phyloP scores from a whole-genome alignment of 2,329 filamentous ascomycete genomes.

The Stachybotrys echinatus region DNA sequence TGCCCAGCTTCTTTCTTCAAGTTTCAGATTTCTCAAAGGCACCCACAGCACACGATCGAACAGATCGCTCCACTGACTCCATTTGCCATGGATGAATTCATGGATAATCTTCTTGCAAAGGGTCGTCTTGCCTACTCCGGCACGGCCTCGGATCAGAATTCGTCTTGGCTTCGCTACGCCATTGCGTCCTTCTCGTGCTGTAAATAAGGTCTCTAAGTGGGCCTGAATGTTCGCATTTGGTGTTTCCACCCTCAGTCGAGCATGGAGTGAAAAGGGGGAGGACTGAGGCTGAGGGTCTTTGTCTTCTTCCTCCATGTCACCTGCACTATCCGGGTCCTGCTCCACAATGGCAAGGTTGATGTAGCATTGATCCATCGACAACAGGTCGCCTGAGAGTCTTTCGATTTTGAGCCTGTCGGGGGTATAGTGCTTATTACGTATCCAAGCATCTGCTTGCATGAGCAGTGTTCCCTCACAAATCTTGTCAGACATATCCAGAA shows the following conservation, averaged over 20 bases:
- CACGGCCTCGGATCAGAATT: constrained; percentile 29
- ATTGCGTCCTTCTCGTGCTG: too few species aligned
- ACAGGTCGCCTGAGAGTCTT: constrained; percentile 24
- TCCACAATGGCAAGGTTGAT: constrained; percentile 33
- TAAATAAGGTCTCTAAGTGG: constrained; percentile 19
- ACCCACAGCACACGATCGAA: constrained; percentile 35
- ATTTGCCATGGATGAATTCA: constrained; percentile 19
- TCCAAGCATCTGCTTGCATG: constrained; percentile 6
- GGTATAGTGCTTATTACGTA: constrained; percentile 16
- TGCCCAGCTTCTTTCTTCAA: neutral
- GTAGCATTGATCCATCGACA: constrained; percentile 30
- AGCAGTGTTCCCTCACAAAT: constrained; percentile 9
- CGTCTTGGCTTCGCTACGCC: too few species aligned
- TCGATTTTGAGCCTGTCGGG: constrained; percentile 20
- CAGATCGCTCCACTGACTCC: constrained; percentile 9
- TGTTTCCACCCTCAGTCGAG: constrained; percentile 20
- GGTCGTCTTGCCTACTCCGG: constrained; percentile 34
- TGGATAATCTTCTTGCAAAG: constrained; percentile 35
- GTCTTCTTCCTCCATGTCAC: constrained; percentile 1
- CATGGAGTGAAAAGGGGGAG: constrained; percentile 20
- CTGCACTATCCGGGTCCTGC: constrained; percentile 5
- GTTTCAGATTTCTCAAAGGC: constrained; percentile 28
- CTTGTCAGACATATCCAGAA: constrained; percentile 8
- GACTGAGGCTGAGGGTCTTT: constrained; percentile 1
- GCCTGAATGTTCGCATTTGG: constrained; percentile 14